phyloP scores from a whole-genome alignment of 441 rosid genomes.

The Syzygium malaccense region DNA sequence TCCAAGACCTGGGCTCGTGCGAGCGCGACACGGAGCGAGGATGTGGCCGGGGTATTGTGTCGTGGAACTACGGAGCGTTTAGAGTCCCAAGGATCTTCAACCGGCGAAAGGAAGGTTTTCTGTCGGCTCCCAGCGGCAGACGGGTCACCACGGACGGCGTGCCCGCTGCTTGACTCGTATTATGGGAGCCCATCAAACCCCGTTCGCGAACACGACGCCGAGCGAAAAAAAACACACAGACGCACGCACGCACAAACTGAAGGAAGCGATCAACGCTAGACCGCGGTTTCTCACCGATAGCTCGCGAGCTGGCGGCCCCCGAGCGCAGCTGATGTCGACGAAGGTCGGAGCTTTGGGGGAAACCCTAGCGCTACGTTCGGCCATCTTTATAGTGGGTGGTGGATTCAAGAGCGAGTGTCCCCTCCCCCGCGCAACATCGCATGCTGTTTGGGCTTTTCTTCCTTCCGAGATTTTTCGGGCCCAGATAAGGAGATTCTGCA shows the following conservation, averaged over 20 bases:
- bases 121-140: conserved; percentile 54
- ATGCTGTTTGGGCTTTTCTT: no score
- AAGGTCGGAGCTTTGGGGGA: background rate
- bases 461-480: no score
- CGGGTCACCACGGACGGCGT: conserved; percentile 25
- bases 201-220: background rate
- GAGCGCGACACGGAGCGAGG: background rate
- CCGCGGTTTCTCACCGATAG: background rate
- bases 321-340: background rate
- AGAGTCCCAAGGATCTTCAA: conserved; percentile 36
- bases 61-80: conserved; percentile 17
- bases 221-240: background rate
- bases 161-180: conserved; percentile 38
- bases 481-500: no score
- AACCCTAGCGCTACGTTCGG: background rate
- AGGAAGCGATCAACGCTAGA: background rate
- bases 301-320: background rate
- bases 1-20: background rate
- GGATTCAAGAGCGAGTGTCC: no score
- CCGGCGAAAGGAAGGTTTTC: conserved; percentile 1
- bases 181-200: conserved; percentile 17
- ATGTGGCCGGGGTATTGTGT: conserved; percentile 28
- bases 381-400: background rate
- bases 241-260: background rate
- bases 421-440: no score